These are phyloP conservation scores for Phaeophleospora eucalypticola DNA, from an alignment of 2,329 filamentous ascomycete genomes.

Conservation along the genomic window DNA sequence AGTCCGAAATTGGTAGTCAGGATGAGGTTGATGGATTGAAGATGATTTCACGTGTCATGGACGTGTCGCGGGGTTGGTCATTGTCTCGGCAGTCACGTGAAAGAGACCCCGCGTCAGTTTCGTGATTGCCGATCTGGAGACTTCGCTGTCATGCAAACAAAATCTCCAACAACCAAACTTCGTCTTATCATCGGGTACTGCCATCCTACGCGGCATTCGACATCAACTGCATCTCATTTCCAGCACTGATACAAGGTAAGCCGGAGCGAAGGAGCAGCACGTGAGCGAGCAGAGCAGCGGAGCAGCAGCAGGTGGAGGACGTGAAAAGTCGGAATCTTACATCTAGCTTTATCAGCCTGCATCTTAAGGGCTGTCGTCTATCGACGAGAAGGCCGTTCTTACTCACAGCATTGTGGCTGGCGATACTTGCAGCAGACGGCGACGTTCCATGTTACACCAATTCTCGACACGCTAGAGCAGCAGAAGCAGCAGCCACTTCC, in stretches of 20 bases:
- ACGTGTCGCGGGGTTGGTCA: too few relatives aligned
- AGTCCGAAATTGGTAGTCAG: too few relatives aligned
- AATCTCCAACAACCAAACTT: not conserved
- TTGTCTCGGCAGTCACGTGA: too few relatives aligned
- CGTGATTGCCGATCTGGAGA: too few relatives aligned
- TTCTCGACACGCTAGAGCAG: constrained; percentile 2
- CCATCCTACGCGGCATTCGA: not conserved
- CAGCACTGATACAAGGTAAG: not conserved
- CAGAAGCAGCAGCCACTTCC: constrained; percentile 16
- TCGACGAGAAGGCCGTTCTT: not conserved
- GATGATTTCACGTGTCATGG: too few relatives aligned
- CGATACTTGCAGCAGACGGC: not conserved
- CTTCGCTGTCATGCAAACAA: too few relatives aligned
- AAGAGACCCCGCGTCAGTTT: too few relatives aligned
- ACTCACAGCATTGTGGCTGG: not conserved
- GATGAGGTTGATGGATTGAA: not conserved
- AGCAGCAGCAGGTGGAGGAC: not conserved
- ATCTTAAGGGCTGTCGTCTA: not conserved
- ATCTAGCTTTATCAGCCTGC: too few relatives aligned
- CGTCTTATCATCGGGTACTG: not conserved
- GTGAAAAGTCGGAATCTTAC: not conserved
- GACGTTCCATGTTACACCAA: constrained; percentile 16
- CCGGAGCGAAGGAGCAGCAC: not conserved
- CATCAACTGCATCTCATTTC: not conserved
- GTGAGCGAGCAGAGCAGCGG: not conserved